Evolutionary conservation across 108 stramenopile species (phyloP).

Genomic region (Cyclotella baltica): DNA sequence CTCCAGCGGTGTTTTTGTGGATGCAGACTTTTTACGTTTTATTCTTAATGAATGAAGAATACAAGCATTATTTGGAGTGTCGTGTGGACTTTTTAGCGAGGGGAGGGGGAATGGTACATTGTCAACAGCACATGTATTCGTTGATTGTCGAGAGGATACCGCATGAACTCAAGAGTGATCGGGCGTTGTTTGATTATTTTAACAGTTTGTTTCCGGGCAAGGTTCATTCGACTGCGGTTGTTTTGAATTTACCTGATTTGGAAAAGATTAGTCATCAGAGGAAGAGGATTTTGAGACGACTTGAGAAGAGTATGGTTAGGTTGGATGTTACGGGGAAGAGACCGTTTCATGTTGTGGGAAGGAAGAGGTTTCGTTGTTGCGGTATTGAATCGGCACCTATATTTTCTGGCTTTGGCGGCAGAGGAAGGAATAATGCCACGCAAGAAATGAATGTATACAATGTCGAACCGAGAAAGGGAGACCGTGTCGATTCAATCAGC

Average conservation of each 20-base stretch:
- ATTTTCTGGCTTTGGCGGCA: conserved; percentile 28
- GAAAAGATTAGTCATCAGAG: conserved; percentile 65
- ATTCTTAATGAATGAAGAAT: conserved; percentile 67
- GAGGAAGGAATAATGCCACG: not conserved
- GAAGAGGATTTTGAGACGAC: conserved; percentile 64
- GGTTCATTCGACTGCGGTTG: conserved; percentile 75
- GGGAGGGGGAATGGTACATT: conserved; percentile 64
- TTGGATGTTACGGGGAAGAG: conserved; percentile 68
- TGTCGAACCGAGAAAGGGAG: conserved; percentile 40
- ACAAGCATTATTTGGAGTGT: conserved; percentile 67
- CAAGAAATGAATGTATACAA: conserved; percentile 22
- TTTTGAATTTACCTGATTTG: conserved; percentile 84
- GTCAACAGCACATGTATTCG: conserved; percentile 82
- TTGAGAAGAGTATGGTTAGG: conserved; percentile 87
- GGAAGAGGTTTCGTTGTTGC: conserved; percentile 69
- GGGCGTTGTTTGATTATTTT: conserved; percentile 87
- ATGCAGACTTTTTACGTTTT: conserved; percentile 62
- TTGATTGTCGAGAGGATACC: conserved; percentile 92
- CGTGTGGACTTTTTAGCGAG: conserved; percentile 71
- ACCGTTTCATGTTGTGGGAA: conserved; percentile 83
- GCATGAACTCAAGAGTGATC: conserved; percentile 79
- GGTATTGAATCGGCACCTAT: conserved; percentile 78
- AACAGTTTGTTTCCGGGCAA: conserved; percentile 85
- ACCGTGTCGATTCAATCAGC: conserved; percentile 58
- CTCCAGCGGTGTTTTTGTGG: conserved; percentile 60